Evolutionary conservation across 2,329 filamentous ascomycete species (phyloP).

Genomic region (Pseudogymnoascus sp.): DNA sequence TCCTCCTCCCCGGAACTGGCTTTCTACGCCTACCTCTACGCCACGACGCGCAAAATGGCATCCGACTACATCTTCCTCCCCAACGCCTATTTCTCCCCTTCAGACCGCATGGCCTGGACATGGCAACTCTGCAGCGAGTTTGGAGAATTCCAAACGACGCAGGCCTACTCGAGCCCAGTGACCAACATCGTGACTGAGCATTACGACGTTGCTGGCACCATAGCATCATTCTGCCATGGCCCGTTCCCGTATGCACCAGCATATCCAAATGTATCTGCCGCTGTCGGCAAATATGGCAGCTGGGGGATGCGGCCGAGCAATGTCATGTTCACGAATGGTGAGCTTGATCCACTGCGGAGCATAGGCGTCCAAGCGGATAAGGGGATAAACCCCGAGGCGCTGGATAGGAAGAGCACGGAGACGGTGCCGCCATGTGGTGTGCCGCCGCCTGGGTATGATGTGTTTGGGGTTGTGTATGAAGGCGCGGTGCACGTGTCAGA

Average conservation of each 20-base stretch:
- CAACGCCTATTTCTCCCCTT: neutral
- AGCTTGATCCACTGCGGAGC: neutral
- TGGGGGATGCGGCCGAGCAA: neutral
- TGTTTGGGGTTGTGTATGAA: slow-evolving; percentile 1
- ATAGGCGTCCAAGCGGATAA: neutral
- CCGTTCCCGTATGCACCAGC: neutral
- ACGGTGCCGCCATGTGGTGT: neutral
- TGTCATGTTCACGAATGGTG: neutral
- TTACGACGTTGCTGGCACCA: neutral
- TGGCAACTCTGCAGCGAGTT: neutral
- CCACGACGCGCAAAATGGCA: neutral
- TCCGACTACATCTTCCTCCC: neutral
- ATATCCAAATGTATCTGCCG: neutral
- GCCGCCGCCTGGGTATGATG: neutral
- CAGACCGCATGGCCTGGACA: neutral
- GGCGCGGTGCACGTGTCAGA: neutral
- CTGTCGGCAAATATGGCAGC: neutral
- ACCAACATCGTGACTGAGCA: neutral
- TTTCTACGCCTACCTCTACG: neutral
- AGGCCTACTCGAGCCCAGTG: neutral
- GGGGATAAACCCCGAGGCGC: neutral
- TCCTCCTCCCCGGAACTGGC: neutral
- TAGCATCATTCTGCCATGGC: neutral
- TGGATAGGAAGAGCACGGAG: neutral
- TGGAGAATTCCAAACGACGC: neutral